Percentiles rank a stretch among this genome's conserved stretches.
phyloP scores from a whole-genome alignment of 2,329 filamentous ascomycete genomes.

The Hymenoscyphus scutula region DNA sequence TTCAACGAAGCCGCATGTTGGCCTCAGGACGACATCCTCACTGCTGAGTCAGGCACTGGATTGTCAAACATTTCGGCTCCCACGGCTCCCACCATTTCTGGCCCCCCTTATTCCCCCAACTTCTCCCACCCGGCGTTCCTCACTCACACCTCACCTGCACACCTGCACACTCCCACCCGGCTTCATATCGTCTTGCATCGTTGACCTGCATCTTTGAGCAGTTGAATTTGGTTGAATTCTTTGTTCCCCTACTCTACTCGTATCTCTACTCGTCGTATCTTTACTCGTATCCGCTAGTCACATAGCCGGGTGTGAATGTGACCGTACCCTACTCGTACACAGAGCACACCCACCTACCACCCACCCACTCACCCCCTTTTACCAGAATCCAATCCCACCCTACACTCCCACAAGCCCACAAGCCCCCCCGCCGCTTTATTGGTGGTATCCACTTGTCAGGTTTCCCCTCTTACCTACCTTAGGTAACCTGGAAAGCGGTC shows the following conservation, averaged over 20 bases:
- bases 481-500: no score
- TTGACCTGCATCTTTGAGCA: not conserved
- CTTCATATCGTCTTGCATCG: not conserved
- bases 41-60: not conserved
- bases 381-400: not conserved
- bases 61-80: not conserved
- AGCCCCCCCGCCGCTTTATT: no score
- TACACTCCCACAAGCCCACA: not conserved
- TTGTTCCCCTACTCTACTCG: no score
- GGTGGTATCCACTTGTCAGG: not conserved
- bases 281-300: not conserved
- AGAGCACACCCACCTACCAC: no score
- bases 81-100: not conserved
- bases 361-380: no score
- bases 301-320: not conserved
- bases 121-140: no score
- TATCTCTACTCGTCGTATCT: no score
- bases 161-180: not conserved
- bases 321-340: no score
- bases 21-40: not conserved
- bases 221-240: not conserved
- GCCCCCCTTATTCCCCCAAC: not conserved
- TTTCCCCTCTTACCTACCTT: no score
- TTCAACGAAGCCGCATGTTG: no score
- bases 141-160: no score